A percentile compares a stretch with the other conserved stretches of the same genome.
phyloP scores from a whole-genome alignment of 139 green algal genomes.

The Chlorokybus atmophyticus region DNA sequence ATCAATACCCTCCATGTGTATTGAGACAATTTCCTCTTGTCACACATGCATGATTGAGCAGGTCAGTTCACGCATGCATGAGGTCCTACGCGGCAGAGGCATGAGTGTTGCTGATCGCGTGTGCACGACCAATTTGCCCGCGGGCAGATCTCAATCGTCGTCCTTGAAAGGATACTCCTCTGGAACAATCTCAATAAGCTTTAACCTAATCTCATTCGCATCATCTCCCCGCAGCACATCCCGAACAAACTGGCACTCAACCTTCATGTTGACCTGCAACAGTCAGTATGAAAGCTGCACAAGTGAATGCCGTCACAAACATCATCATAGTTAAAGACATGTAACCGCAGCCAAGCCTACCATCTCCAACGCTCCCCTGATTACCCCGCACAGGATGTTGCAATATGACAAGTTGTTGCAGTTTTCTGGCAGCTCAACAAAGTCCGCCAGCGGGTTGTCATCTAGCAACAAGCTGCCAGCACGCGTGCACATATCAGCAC shows the following conservation, averaged over 20 bases:
- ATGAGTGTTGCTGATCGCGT: too few species aligned
- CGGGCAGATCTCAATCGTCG: constrained; percentile 80
- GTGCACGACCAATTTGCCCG: too few species aligned
- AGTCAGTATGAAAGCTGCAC: constrained; percentile 8
- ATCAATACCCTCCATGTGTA: too few species aligned
- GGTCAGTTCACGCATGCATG: too few species aligned
- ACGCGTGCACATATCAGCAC: too few species aligned
- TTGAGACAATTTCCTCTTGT: too few species aligned
- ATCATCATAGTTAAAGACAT: background rate
- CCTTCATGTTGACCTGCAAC: constrained; percentile 75
- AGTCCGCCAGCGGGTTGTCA: constrained; percentile 86
- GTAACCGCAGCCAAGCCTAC: constrained; percentile 43
- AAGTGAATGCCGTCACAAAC: constrained; percentile 7
- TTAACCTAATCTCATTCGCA: constrained; percentile 60
- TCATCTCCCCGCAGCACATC: constrained; percentile 75
- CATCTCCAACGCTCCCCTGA: constrained; percentile 69
- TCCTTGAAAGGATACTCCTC: constrained; percentile 84
- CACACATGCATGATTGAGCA: too few species aligned
- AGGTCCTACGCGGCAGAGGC: too few species aligned
- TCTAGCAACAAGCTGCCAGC: constrained; percentile 73
- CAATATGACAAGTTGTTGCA: constrained; percentile 69
- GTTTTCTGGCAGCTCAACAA: constrained; percentile 88
- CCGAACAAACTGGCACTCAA: constrained; percentile 55
- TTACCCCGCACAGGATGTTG: constrained; percentile 78
- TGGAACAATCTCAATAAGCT: constrained; percentile 12